Conservation (phyloP, 495 filamentous ascomycete genomes). For the Aspergillus conjunctus region DNA sequence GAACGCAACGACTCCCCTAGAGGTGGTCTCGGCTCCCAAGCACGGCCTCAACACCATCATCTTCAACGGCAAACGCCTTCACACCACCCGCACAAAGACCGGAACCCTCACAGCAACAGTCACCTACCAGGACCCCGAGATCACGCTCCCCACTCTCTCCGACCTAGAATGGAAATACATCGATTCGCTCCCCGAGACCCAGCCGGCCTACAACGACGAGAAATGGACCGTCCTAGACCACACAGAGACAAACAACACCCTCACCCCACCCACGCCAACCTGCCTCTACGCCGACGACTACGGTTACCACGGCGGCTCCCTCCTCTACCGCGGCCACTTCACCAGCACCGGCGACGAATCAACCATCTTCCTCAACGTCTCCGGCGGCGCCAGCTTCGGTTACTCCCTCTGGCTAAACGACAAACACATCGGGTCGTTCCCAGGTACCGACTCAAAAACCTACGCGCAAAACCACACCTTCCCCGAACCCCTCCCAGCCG, state of each 20-base stretch:
- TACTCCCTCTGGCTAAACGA: constrained; percentile 56
- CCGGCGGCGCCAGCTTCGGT: constrained; percentile 62
- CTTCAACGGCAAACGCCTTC: constrained; percentile 53
- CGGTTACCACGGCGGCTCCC: constrained; percentile 64
- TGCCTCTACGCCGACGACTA: constrained; percentile 69
- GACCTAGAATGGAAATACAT: constrained; percentile 62
- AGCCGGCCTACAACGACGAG: constrained; percentile 60
- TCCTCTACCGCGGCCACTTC: constrained; percentile 72
- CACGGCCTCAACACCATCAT: constrained; percentile 21
- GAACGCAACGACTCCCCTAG: constrained; percentile 7
- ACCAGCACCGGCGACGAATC: constrained; percentile 58
- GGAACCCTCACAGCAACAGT: constrained; percentile 46
- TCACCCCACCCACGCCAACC: constrained; percentile 54
- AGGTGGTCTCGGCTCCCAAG: constrained; percentile 6
- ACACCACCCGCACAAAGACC: constrained; percentile 29
- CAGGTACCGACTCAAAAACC: constrained; percentile 46
- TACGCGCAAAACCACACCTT: constrained; percentile 50
- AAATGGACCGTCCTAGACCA: constrained; percentile 54
- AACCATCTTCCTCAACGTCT: constrained; percentile 50
- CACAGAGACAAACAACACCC: constrained; percentile 56
- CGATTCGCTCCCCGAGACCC: constrained; percentile 67
- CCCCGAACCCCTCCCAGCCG: constrained; percentile 47
- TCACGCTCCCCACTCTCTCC: constrained; percentile 55
- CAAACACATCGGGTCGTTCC: constrained; percentile 53
- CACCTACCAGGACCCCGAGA: constrained; percentile 42